Conservation (phyloP, 75 land plant genomes). For the Pinus taeda region DNA sequence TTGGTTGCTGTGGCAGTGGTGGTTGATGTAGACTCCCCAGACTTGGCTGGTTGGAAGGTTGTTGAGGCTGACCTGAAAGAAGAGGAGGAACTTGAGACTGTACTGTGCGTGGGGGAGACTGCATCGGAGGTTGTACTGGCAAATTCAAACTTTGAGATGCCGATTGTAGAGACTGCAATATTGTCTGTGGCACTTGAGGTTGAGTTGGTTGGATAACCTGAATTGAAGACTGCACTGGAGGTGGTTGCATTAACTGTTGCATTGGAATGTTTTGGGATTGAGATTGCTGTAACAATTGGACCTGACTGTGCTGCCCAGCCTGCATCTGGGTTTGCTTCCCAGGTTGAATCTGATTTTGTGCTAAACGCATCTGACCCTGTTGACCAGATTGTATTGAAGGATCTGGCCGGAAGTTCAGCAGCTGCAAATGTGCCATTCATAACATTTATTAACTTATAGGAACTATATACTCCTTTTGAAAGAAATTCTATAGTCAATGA, state of each 20-base stretch:
- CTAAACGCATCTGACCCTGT: conserved; percentile 19
- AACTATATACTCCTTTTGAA: not conserved
- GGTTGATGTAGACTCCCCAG: conserved; percentile 27
- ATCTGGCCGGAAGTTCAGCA: too few relatives aligned
- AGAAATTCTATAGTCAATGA: conserved; percentile 2
- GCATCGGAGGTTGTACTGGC: conserved; percentile 21
- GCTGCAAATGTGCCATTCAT: conserved; percentile 4
- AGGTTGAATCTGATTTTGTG: conserved; percentile 20
- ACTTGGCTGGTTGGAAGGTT: conserved; percentile 22
- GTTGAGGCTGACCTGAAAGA: conserved; percentile 36
- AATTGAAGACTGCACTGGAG: conserved; percentile 24
- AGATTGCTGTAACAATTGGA: conserved; percentile 8
- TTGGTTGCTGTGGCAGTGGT: conserved; percentile 40
- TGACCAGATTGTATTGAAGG: conserved; percentile 9
- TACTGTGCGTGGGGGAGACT: conserved; percentile 24
- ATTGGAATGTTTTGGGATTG: conserved; percentile 14
- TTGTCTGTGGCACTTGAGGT: conserved; percentile 15
- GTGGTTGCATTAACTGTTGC: conserved; percentile 18
- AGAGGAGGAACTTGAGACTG: conserved; percentile 39
- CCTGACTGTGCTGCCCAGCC: conserved; percentile 5
- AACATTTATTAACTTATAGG: not conserved
- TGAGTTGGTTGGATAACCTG: conserved; percentile 38
- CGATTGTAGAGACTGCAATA: conserved; percentile 27
- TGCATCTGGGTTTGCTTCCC: conserved; percentile 26
- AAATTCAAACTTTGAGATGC: conserved; percentile 34